phyloP scores from a whole-genome alignment of 257 asterid species.

The Agastache rugosa region DNA sequence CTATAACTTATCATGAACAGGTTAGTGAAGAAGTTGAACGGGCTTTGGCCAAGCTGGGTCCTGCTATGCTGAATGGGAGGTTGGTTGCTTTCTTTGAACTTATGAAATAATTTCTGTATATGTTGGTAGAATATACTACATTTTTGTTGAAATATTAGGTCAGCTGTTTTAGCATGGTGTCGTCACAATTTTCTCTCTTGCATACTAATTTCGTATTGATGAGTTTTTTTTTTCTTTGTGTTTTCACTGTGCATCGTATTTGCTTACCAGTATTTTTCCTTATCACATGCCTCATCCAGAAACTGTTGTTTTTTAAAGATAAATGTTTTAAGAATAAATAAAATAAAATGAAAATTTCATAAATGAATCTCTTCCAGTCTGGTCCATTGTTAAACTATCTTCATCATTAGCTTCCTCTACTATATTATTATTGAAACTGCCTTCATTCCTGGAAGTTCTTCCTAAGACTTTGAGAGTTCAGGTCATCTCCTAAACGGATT shows the following conservation, averaged over 20 bases:
- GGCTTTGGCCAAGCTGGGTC: slow-evolving; percentile 94
- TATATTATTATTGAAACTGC: slow-evolving; percentile 22
- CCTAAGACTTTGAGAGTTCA: slow-evolving; percentile 49
- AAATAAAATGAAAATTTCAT: neutral
- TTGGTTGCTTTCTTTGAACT: slow-evolving; percentile 35
- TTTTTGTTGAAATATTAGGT: slow-evolving; percentile 20
- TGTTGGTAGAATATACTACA: neutral
- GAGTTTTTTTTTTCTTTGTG: neutral
- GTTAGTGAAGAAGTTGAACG: slow-evolving; percentile 99
- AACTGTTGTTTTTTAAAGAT: neutral
- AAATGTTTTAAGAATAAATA: neutral
- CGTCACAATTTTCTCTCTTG: neutral
- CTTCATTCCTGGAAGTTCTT: slow-evolving; percentile 22
- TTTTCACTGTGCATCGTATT: neutral
- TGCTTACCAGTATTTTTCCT: slow-evolving; percentile 7
- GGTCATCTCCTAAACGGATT: slow-evolving; percentile 88
- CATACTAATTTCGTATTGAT: neutral
- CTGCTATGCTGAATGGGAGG: slow-evolving; percentile 86
- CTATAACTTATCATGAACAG: slow-evolving; percentile 48
- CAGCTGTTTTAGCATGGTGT: slow-evolving; percentile 12
- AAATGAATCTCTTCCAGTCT: neutral
- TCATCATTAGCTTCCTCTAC: slow-evolving; percentile 6
- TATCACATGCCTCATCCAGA: neutral
- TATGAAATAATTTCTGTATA: neutral
- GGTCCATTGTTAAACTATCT: slow-evolving; percentile 11